A percentile compares a stretch with the other conserved stretches of the same genome.
Evolutionary conservation across 768 basidiomycete genomes (phyloP).

Genomic region (Collybia nuda): DNA sequence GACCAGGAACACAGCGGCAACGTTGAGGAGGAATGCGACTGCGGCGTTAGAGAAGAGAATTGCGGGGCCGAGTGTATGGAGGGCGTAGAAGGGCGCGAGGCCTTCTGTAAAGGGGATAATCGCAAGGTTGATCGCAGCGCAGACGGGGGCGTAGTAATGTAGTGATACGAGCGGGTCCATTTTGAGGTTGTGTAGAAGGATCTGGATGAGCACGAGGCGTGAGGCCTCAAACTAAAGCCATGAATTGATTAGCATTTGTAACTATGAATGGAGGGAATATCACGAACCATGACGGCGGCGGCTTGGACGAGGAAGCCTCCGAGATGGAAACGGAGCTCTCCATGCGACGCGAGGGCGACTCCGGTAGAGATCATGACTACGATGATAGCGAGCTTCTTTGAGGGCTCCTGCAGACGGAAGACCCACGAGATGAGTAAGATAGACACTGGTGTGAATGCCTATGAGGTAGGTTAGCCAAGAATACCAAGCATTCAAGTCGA

Average conservation of each 20-base stretch:
- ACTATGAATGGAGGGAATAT: constrained; percentile 4
- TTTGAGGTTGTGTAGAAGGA: constrained; percentile 91
- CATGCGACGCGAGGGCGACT: constrained; percentile 86
- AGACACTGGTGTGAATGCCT: constrained; percentile 91
- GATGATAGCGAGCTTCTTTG: constrained; percentile 75
- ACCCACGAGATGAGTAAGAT: constrained; percentile 93
- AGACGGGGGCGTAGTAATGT: constrained; percentile 96
- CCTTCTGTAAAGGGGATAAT: constrained; percentile 87
- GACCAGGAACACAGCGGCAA: constrained; percentile 94
- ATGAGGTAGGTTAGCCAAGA: not conserved
- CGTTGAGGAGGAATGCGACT: constrained; percentile 86
- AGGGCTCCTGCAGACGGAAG: constrained; percentile 87
- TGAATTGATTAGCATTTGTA: not conserved
- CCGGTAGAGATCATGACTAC: constrained; percentile 90
- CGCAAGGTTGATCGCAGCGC: constrained; percentile 83
- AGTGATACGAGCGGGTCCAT: constrained; percentile 97
- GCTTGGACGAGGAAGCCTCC: constrained; percentile 88
- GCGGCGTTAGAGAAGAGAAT: constrained; percentile 82
- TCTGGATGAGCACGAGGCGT: constrained; percentile 94
- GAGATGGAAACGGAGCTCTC: constrained; percentile 84
- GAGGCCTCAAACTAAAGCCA: constrained; percentile 80
- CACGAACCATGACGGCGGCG: constrained; percentile 70
- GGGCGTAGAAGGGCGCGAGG: constrained; percentile 76
- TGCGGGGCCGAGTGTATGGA: constrained; percentile 62
- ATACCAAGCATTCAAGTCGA: not conserved